phyloP scores from a whole-genome alignment of 805 yeast species.

The Maudiozyma barnettii region DNA sequence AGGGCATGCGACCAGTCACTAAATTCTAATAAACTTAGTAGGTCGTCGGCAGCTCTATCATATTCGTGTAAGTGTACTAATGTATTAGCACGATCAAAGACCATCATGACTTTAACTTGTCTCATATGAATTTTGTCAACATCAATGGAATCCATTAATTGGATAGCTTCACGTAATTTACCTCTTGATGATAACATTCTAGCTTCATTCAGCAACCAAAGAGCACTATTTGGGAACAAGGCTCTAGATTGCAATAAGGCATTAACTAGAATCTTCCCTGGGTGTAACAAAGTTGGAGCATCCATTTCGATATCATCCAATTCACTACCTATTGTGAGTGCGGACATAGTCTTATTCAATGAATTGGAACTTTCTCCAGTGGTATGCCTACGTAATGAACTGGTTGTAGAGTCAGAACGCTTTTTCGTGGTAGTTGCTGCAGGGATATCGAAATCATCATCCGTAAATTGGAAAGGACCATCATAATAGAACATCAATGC shows the following conservation, averaged over 20 bases:
- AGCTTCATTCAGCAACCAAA: conserved; percentile 87
- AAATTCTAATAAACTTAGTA: conserved; percentile 53
- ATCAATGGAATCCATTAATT: conserved; percentile 55
- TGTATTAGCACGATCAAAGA: conserved; percentile 76
- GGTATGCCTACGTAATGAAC: not conserved
- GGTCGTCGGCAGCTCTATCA: conserved; percentile 71
- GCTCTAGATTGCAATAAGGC: conserved; percentile 58
- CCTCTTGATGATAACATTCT: conserved; percentile 76
- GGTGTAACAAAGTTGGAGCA: conserved; percentile 41
- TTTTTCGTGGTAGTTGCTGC: conserved; percentile 28
- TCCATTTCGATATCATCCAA: conserved; percentile 36
- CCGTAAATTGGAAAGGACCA: conserved; percentile 92
- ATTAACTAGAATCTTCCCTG: conserved; percentile 43
- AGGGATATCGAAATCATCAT: conserved; percentile 61
- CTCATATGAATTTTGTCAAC: conserved; percentile 64
- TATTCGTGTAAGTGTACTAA: conserved; percentile 64
- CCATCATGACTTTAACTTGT: conserved; percentile 78
- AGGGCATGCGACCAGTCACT: conserved; percentile 89
- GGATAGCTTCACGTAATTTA: conserved; percentile 53
- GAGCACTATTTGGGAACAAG: conserved; percentile 74
- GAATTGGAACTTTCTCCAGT: not conserved
- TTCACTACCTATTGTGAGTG: not conserved
- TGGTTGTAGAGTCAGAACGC: not conserved
- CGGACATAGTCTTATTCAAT: not conserved
- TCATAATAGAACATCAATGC: conserved; percentile 82